Evolutionary conservation across 768 basidiomycete species (phyloP).

Genomic region (Hirschioporus abietinus): DNA sequence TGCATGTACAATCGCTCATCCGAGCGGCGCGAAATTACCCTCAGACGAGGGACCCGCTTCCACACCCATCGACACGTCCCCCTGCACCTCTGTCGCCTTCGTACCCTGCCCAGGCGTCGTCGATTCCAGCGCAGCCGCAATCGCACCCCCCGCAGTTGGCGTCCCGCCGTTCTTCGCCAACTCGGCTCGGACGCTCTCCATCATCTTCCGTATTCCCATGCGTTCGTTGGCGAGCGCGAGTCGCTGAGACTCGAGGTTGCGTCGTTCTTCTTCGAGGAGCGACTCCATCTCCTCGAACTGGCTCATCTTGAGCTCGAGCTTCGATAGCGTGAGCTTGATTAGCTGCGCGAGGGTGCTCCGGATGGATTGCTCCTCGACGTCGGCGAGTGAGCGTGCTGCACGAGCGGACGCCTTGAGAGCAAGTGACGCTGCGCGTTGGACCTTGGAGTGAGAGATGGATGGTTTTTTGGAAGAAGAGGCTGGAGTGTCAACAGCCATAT

Average conservation of each 20-base stretch:
- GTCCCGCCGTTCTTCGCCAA: slow-evolving; percentile 47
- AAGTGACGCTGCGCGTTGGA: slow-evolving; percentile 76
- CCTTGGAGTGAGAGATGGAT: slow-evolving; percentile 63
- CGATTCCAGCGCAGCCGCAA: slow-evolving; percentile 13
- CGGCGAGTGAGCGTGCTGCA: slow-evolving; percentile 74
- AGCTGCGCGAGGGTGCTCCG: slow-evolving; percentile 72
- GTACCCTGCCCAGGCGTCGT: slow-evolving; percentile 50
- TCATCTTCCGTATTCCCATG: slow-evolving; percentile 59
- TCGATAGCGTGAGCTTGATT: slow-evolving; percentile 78
- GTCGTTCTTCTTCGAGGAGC: slow-evolving; percentile 84
- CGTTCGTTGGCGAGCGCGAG: slow-evolving; percentile 79
- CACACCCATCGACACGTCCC: slow-evolving; percentile 39
- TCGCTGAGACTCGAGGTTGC: slow-evolving; percentile 76
- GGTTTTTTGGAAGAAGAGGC: slow-evolving; percentile 23
- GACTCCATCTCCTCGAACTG: slow-evolving; percentile 95
- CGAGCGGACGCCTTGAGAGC: slow-evolving; percentile 88
- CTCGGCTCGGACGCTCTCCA: slow-evolving; percentile 64
- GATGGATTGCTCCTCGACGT: slow-evolving; percentile 79
- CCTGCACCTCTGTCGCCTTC: slow-evolving; percentile 46
- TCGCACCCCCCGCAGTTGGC: slow-evolving; percentile 13
- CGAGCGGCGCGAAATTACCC: slow-evolving; percentile 49
- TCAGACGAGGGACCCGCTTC: slow-evolving; percentile 52
- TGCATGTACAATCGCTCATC: slow-evolving; percentile 18
- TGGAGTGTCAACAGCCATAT: slow-evolving; percentile 45
- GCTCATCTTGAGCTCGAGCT: slow-evolving; percentile 91